Evolutionary conservation across 2,329 filamentous ascomycete species (phyloP).

Genomic region (Xenoacremonium recifei): DNA sequence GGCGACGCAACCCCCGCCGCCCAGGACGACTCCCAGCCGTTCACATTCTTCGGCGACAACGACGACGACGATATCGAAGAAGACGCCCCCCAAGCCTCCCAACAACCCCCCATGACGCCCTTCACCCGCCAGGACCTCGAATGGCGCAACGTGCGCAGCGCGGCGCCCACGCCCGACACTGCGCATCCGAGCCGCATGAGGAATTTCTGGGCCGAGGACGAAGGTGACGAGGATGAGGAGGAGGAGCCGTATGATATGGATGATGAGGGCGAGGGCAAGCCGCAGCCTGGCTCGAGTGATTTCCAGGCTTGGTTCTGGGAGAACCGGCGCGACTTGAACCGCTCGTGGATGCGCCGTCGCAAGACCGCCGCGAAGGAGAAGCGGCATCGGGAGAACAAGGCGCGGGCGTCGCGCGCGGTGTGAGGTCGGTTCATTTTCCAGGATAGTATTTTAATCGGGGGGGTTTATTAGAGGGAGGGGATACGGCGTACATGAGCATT

Average conservation of each 20-base stretch:
- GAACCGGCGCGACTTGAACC: constrained; percentile 62
- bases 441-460: no score
- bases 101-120: constrained; percentile 67
- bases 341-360: constrained; percentile 63
- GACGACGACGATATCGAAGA: constrained; percentile 45
- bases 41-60: constrained; percentile 72
- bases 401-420: constrained; percentile 43
- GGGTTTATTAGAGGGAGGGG: no score
- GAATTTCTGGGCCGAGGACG: constrained; percentile 52
- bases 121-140: constrained; percentile 79
- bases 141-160: constrained; percentile 73
- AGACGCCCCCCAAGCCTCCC: constrained; percentile 29
- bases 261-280: constrained; percentile 26
- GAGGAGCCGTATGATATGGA: constrained; percentile 39
- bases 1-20: constrained; percentile 33
- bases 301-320: constrained; percentile 70
- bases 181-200: constrained; percentile 69
- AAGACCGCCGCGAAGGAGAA: constrained; percentile 65
- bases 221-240: constrained; percentile 43
- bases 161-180: constrained; percentile 92
- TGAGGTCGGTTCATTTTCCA: no score
- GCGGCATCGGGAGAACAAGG: constrained; percentile 63
- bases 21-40: constrained; percentile 52
- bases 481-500: no score
- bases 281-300: constrained; percentile 40